Base-by-base conservation (phyloP, 345 rosid genomes). In the Hibiscus mutabilis region DNA sequence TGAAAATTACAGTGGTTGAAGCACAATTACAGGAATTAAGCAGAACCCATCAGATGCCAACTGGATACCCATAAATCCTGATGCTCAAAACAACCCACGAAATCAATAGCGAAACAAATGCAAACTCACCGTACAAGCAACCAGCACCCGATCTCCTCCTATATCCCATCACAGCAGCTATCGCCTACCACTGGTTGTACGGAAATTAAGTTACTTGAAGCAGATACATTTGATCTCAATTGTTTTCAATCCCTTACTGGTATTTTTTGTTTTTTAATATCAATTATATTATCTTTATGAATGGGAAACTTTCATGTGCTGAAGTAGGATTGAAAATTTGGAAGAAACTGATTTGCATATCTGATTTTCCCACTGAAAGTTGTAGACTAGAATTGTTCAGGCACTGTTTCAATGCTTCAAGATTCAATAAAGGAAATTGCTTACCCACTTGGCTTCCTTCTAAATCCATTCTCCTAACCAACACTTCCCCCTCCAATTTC, bases 161-260 rank as follows among this genome's bases (percentile, higher is more conserved):
- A 1, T 60, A 60, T 4, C 55, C 60, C 1, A 53, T 59, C 33
- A 49, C 99, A 95, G 82, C 99, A 95, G 83, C 79, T 95, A 65
- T 95, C 99, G 22, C 99, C 99, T 11, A 86, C 82, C 8, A 70
- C 84, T 63, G 97, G 96, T 4, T 92, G 99, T 79, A 72, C 85
- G n/a, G 99, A 97, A 69, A 92, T 95, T 33, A 96, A 95, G 76
- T 92, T 95, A 60, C 96, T 95, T 15, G 88, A 92, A 84, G 99
- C 99, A 0, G 97, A 95, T 29, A 88, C 95, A 3, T 95, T 95
- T 73, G 97, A 95, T 82, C 97, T 92, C 73, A 92, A 92, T 76
- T 95, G 99, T 74, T 92, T 95, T 80, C 99, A 95, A 37, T 87
- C 99, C 52, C 92, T 94, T 18, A 93, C 97, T 9, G 99, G 97